Base-by-base conservation (phyloP, 2,329 filamentous ascomycete species). In the Lasiodiplodia citricola region DNA sequence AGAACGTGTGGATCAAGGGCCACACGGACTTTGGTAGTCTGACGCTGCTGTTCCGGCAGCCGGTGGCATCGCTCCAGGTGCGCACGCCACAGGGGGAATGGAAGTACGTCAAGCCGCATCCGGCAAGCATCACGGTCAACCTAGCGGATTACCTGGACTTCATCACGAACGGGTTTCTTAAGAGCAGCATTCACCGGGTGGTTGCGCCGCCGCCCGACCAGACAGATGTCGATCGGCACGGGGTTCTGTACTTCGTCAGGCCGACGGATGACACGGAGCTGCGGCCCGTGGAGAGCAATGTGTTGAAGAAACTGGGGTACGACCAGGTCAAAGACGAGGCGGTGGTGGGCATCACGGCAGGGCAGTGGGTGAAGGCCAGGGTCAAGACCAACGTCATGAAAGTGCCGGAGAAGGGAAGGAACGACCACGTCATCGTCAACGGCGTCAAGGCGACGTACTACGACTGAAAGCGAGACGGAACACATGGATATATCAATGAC, bases 91-190 rank as follows among this genome's bases (percentile, higher is more conserved):
- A 74, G 38, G 63, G 63, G 2, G 69, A 75, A 41, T 75, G 74
- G 74, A 74, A 74, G 69, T 74, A 74, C 41, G 74, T 73, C 2
- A 73, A 71, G 25, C 74, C 74, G 68, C 74, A 75, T 68, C 73
- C 73, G n/a, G 74, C 72, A 18, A 73, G 72, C 66, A 72, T 75
- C 21, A 73, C 74, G 37, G 72, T 75, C 66, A 75, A 75, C 55
- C 73, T 75, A 50, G 74, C 73, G n/a, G 74, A 75, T 23, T 74
- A 73, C 23, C 70, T 80, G 74, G 65, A 84, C 72, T 82, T 84
- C 66, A 79, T 84, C 0, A 83, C 82, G 2, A 83, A 82, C 4
- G 83, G 83, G 0, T 80, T 83, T 67, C 83, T 84, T 73, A 82
- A 83, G 70, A 82, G 82, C 5, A 84, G 83, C 4, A 74, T 79